Conservation (phyloP, 345 rosid species). For the Dimocarpus longan region DNA sequence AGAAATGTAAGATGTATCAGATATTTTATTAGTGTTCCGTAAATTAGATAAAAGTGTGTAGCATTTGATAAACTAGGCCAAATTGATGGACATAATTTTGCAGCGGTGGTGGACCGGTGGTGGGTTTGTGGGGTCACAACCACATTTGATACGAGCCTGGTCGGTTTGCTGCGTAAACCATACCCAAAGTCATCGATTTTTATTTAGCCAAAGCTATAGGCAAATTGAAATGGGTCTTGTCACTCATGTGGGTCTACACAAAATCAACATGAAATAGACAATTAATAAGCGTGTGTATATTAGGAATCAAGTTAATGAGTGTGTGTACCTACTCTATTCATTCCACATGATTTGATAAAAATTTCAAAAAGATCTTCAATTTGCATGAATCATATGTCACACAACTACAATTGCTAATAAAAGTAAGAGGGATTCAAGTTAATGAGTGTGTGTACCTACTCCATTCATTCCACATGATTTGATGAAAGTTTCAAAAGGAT, state of each 20-base stretch:
- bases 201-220: neutral
- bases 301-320: neutral
- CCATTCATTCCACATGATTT: too few relatives aligned
- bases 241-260: constrained; percentile 7
- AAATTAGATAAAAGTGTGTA: neutral
- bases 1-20: too few relatives aligned
- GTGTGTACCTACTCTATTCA: neutral
- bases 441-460: too few relatives aligned
- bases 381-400: too few relatives aligned
- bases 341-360: neutral
- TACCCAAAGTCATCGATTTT: neutral
- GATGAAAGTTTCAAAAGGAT: too few relatives aligned
- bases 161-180: neutral
- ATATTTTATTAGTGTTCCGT: too few relatives aligned
- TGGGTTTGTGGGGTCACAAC: neutral
- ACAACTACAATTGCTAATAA: too few relatives aligned
- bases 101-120: neutral
- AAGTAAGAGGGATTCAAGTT: too few relatives aligned
- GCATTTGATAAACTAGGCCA: neutral
- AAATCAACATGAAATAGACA: neutral
- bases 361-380: too few relatives aligned
- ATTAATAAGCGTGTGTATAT: neutral
- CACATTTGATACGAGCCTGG: neutral
- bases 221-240: neutral
- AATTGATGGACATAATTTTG: neutral